Conservation (phyloP, 2,329 filamentous ascomycete species). For the Neofusicoccum parvum region DNA sequence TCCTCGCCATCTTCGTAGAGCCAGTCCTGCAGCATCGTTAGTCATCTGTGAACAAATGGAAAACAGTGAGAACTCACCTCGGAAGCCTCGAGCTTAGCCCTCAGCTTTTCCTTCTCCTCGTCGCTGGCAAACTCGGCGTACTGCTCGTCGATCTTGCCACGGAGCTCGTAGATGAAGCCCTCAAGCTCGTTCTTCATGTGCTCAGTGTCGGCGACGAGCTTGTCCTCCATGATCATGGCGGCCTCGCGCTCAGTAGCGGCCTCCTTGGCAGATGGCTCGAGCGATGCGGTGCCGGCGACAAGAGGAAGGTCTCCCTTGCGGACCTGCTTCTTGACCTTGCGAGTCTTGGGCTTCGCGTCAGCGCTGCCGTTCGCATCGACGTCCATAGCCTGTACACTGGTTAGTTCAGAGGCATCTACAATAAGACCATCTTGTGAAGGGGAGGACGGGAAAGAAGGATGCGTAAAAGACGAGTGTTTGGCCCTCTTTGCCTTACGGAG, state of each 20-base stretch:
- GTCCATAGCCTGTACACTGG: slow-evolving; percentile 39
- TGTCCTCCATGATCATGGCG: slow-evolving; percentile 95
- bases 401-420: slow-evolving; percentile 17
- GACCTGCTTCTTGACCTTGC: slow-evolving; percentile 99
- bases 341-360: slow-evolving; percentile 69
- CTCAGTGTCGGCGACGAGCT: slow-evolving; percentile 95
- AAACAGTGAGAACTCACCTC: slow-evolving; percentile 67
- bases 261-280: slow-evolving; percentile 70
- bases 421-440: slow-evolving; percentile 25
- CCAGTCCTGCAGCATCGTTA: slow-evolving; percentile 72
- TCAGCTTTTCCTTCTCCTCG: slow-evolving; percentile 87
- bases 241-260: slow-evolving; percentile 78
- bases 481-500: slow-evolving; percentile 37
- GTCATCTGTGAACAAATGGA: not conserved
- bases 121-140: slow-evolving; percentile 88
- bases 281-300: slow-evolving; percentile 76
- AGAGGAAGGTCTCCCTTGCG: slow-evolving; percentile 95
- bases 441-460: not conserved
- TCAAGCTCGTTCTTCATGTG: slow-evolving; percentile 99
- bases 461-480: slow-evolving; percentile 26
- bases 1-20: slow-evolving; percentile 97
- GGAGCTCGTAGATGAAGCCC: slow-evolving; percentile 94
- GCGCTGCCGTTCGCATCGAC: slow-evolving; percentile 38
- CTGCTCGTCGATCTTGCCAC: slow-evolving; percentile 90
- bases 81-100: slow-evolving; percentile 75